Percentiles rank a stretch among this genome's conserved stretches.
Evolutionary conservation across 371 early-diverging fungal genomes (phyloP).

Genomic region (Enterocytospora artemiae): DNA sequence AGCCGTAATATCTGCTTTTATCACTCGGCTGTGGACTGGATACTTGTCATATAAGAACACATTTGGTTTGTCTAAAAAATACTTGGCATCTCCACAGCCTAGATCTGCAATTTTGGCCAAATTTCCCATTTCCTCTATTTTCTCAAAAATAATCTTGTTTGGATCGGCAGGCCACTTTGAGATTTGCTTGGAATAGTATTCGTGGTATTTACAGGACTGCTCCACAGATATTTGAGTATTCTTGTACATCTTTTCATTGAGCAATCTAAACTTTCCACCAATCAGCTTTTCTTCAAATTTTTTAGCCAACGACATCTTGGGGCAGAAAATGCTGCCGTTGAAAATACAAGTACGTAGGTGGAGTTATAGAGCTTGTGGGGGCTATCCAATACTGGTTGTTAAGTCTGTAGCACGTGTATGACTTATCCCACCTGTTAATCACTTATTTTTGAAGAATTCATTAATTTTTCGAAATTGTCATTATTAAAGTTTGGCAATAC

Average conservation of each 20-base stretch:
- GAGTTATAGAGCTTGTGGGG: too few relatives aligned
- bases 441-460: too few relatives aligned
- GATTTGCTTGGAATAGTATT: conserved; percentile 82
- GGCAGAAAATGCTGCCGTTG: too few relatives aligned
- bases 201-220: conserved; percentile 67
- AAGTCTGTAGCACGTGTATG: too few relatives aligned
- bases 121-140: conserved; percentile 44
- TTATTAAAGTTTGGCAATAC: too few relatives aligned
- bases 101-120: conserved; percentile 69
- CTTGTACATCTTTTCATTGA: conserved; percentile 57
- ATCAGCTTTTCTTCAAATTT: conserved; percentile 45
- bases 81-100: conserved; percentile 89
- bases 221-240: conserved; percentile 44
- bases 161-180: conserved; percentile 90
- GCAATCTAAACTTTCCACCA: conserved; percentile 56
- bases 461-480: too few relatives aligned
- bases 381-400: too few relatives aligned
- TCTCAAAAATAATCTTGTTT: conserved; percentile 68
- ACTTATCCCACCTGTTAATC: too few relatives aligned
- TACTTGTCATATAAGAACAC: conserved; percentile 79
- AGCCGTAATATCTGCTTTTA: conserved; percentile 76
- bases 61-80: conserved; percentile 66
- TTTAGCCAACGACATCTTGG: too few relatives aligned
- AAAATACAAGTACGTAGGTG: too few relatives aligned
- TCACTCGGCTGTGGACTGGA: conserved; percentile 69